phyloP scores from a whole-genome alignment of 2,329 filamentous ascomycete species.

The Pseudocercospora fuligena region DNA sequence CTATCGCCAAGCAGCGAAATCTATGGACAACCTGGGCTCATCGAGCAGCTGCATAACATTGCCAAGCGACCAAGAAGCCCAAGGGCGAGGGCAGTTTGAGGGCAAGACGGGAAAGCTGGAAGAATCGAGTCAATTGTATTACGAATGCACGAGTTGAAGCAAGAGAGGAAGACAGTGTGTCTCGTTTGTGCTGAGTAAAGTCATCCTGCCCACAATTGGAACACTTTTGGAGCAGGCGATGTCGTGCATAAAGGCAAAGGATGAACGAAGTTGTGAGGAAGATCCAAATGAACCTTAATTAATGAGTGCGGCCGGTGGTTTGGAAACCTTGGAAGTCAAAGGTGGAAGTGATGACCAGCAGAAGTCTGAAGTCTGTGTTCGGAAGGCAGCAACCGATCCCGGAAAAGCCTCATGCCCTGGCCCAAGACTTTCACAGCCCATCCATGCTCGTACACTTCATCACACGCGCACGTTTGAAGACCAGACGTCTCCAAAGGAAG shows the following conservation, averaged over 20 bases:
- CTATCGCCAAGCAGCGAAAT: neutral
- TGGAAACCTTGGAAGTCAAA: no score
- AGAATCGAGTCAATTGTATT: neutral
- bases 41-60: neutral
- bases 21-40: neutral
- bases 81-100: neutral
- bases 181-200: neutral
- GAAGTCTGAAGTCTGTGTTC: no score
- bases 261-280: neutral
- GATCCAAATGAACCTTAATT: neutral
- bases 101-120: neutral
- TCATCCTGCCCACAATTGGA: neutral
- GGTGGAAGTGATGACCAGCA: no score
- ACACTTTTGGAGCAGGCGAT: neutral
- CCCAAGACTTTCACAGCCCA: no score
- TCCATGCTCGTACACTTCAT: no score
- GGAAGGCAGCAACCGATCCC: no score
- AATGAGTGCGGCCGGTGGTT: neutral
- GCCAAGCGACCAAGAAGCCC: neutral
- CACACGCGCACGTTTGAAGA: no score
- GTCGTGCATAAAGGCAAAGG: neutral
- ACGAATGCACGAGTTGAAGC: no score
- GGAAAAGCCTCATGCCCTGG: no score
- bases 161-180: neutral
- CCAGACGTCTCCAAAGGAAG: no score